Conservation (phyloP, 108 stramenopile genomes). For the Nannochloropsis salina region DNA sequence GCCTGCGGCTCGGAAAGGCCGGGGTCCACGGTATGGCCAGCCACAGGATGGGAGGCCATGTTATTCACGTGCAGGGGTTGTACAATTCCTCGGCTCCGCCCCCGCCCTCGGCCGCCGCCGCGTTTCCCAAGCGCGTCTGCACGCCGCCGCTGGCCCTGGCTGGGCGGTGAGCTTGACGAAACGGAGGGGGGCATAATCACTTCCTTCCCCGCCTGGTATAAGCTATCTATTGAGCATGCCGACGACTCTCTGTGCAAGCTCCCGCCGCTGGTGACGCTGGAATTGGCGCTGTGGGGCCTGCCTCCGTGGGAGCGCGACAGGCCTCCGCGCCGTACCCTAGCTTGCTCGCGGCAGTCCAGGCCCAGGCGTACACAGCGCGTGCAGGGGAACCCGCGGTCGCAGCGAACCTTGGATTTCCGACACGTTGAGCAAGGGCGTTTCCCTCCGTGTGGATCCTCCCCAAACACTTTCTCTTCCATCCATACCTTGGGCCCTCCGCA, state of each 20-base stretch:
- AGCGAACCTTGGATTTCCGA: constrained; percentile 46
- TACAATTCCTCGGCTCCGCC: too few relatives aligned
- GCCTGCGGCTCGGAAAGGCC: too few relatives aligned
- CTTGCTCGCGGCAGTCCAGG: constrained; percentile 47
- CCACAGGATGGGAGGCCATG: too few relatives aligned
- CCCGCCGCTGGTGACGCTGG: too few relatives aligned
- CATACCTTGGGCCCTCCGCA: constrained; percentile 4
- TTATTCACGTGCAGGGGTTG: too few relatives aligned
- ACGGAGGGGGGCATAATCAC: constrained; percentile 19
- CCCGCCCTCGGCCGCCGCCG: too few relatives aligned
- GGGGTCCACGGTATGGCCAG: too few relatives aligned
- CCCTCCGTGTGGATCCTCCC: not conserved
- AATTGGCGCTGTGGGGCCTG: not conserved
- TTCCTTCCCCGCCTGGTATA: not conserved
- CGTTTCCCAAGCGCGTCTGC: too few relatives aligned
- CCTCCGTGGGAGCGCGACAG: not conserved
- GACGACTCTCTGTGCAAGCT: not conserved
- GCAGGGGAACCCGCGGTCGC: constrained; percentile 48
- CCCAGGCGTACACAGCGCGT: constrained; percentile 47
- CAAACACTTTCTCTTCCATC: not conserved
- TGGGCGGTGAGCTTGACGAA: not conserved
- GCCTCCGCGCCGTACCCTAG: not conserved
- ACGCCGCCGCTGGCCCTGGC: too few relatives aligned
- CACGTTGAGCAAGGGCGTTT: constrained; percentile 34
- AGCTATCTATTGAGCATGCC: not conserved